phyloP scores from a whole-genome alignment of 2,329 filamentous ascomycete genomes.

The Fusarium sp. region DNA sequence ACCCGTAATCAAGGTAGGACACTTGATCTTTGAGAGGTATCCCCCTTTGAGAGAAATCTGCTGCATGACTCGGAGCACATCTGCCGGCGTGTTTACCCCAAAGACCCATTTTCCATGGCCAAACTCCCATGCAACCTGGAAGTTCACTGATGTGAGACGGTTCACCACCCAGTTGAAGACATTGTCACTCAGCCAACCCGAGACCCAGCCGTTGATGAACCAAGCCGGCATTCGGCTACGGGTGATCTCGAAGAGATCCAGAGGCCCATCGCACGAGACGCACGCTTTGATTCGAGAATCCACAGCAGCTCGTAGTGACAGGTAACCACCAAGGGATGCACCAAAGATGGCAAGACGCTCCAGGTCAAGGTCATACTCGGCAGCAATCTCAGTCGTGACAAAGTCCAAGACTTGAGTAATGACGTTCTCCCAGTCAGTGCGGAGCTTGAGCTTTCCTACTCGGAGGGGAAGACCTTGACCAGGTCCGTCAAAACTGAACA shows the following conservation, averaged over 20 bases:
- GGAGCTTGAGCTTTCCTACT: slow-evolving; percentile 46
- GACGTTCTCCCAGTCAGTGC: slow-evolving; percentile 56
- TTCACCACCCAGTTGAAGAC: slow-evolving; percentile 46
- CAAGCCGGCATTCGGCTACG: slow-evolving; percentile 42
- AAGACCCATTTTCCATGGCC: slow-evolving; percentile 41
- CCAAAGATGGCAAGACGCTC: slow-evolving; percentile 54
- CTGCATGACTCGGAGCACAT: slow-evolving; percentile 44
- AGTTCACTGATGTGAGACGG: slow-evolving; percentile 33
- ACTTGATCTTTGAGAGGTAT: slow-evolving; percentile 41
- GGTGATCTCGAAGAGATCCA: slow-evolving; percentile 45
- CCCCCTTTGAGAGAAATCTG: slow-evolving; percentile 33
- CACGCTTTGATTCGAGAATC: slow-evolving; percentile 60
- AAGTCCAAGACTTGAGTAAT: slow-evolving; percentile 50
- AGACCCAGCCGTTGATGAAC: slow-evolving; percentile 38
- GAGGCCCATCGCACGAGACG: slow-evolving; percentile 50
- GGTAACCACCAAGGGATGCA: slow-evolving; percentile 59
- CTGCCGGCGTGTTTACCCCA: slow-evolving; percentile 43
- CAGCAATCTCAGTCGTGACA: slow-evolving; percentile 34
- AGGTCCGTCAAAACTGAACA: slow-evolving; percentile 60
- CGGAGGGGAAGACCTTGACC: slow-evolving; percentile 57
- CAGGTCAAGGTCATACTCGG: slow-evolving; percentile 52
- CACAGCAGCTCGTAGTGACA: slow-evolving; percentile 56
- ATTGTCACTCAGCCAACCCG: slow-evolving; percentile 43
- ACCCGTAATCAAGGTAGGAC: slow-evolving; percentile 49
- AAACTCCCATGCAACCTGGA: slow-evolving; percentile 51